Percentiles rank a stretch among this genome's conserved stretches.
phyloP scores from a whole-genome alignment of 352 stramenopile species.

The Elongisporangium undulatum region DNA sequence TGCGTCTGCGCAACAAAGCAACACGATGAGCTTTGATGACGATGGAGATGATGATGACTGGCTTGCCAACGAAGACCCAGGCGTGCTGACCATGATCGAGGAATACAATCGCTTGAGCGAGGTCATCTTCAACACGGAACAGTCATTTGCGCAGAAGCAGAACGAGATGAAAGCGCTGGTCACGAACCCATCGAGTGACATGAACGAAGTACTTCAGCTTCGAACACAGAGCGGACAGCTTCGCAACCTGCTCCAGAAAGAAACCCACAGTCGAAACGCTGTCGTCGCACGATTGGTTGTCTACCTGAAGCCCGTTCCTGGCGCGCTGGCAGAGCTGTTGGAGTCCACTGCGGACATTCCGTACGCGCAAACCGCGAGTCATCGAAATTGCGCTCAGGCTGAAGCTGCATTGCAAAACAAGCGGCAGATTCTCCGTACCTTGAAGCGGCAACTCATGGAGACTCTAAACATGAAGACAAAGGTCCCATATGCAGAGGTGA shows the following conservation, averaged over 20 bases:
- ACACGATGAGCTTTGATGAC: not conserved
- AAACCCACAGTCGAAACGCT: conserved; percentile 37
- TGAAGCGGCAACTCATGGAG: conserved; percentile 54
- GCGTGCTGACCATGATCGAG: conserved; percentile 42
- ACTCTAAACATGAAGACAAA: conserved; percentile 50
- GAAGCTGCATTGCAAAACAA: conserved; percentile 38
- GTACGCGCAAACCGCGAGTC: conserved; percentile 35
- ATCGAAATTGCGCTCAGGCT: conserved; percentile 39
- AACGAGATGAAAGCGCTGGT: conserved; percentile 34
- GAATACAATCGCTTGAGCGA: conserved; percentile 55
- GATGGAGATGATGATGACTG: conserved; percentile 8
- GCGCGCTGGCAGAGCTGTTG: conserved; percentile 36
- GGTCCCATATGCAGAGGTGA: conserved; percentile 45
- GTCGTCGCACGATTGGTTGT: conserved; percentile 40
- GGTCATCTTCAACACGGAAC: conserved; percentile 41
- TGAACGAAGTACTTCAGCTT: conserved; percentile 18
- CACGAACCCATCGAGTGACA: conserved; percentile 19
- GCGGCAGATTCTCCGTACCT: conserved; percentile 17
- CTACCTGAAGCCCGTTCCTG: conserved; percentile 36
- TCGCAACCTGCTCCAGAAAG: conserved; percentile 16
- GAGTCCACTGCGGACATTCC: conserved; percentile 33
- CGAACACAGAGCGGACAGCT: conserved; percentile 12
- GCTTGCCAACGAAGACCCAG: conserved; percentile 40
- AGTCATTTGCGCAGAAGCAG: conserved; percentile 20
- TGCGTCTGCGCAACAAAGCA: not conserved